Conservation (phyloP, 2,329 filamentous ascomycete species). For the Alternaria triticimaculans region DNA sequence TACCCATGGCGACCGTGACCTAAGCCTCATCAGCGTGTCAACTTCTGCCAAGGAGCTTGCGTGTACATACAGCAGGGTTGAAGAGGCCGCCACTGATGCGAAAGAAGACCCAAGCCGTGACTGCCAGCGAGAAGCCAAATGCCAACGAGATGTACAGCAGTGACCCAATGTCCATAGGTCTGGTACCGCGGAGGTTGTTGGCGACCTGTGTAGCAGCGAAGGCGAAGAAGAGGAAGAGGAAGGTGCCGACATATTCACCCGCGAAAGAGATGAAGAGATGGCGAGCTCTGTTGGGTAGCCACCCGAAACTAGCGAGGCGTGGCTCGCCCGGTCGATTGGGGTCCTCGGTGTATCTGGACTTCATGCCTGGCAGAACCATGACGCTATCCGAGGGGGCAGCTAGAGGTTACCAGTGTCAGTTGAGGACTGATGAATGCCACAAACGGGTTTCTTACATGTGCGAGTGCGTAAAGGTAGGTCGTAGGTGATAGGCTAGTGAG, state of each 20-base stretch:
- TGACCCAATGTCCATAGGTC: constrained; percentile 30
- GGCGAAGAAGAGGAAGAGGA: constrained; percentile 51
- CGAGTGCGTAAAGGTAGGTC: background rate
- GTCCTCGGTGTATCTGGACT: constrained; percentile 40
- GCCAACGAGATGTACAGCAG: constrained; percentile 47
- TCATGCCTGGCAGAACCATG: constrained; percentile 50
- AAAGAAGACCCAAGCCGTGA: constrained; percentile 52
- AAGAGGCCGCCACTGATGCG: constrained; percentile 49
- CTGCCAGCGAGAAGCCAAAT: constrained; percentile 48
- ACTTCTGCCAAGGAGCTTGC: too few relatives aligned
- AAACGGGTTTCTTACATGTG: background rate
- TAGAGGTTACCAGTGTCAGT: background rate
- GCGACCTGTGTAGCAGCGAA: constrained; percentile 49
- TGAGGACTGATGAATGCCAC: background rate
- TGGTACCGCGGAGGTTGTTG: constrained; percentile 39
- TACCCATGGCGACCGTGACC: constrained; percentile 56
- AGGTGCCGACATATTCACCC: constrained; percentile 52
- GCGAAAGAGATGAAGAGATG: constrained; percentile 56
- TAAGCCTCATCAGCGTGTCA: constrained; percentile 26
- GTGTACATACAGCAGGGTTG: constrained; percentile 48
- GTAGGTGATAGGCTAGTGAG: background rate
- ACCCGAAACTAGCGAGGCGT: constrained; percentile 49
- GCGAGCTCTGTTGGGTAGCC: constrained; percentile 52
- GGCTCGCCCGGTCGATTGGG: constrained; percentile 44
- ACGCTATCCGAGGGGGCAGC: constrained; percentile 39